Conservation (phyloP, 805 yeast genomes). For the Metschnikowia koreensis region DNA sequence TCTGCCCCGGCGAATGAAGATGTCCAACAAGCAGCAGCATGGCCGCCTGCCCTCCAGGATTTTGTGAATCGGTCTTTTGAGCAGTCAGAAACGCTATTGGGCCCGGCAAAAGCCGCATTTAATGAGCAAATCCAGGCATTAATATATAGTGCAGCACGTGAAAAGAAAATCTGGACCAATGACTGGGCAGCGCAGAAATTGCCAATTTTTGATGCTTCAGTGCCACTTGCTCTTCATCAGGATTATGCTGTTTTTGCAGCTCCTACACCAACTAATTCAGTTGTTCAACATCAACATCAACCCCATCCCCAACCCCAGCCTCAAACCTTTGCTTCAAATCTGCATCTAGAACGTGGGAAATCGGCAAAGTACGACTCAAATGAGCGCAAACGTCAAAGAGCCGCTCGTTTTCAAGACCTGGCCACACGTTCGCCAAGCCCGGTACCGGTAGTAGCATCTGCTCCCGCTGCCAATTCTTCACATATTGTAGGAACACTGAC, state of each 20-base stretch:
- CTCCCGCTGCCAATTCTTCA: conserved; percentile 13
- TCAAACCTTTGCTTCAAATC: too few species aligned
- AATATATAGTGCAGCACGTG: conserved; percentile 47
- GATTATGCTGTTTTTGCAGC: conserved; percentile 1
- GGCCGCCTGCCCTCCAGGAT: conserved; percentile 56
- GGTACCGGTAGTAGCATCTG: not conserved
- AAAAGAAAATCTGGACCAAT: conserved; percentile 44
- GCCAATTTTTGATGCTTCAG: conserved; percentile 39
- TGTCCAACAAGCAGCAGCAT: conserved; percentile 20
- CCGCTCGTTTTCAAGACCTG: conserved; percentile 43
- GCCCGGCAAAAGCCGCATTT: conserved; percentile 36
- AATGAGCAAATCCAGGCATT: conserved; percentile 50
- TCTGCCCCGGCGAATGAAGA: not conserved
- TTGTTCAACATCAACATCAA: not conserved
- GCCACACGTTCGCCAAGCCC: not conserved
- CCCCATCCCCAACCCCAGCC: not conserved
- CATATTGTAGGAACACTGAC: conserved; percentile 61
- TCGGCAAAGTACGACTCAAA: conserved; percentile 23
- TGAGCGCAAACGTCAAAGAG: conserved; percentile 42
- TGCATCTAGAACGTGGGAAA: too few species aligned
- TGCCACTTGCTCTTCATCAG: conserved; percentile 10
- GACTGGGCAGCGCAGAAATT: conserved; percentile 54
- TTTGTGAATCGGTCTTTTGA: conserved; percentile 51
- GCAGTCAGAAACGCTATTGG: conserved; percentile 33
- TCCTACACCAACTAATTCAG: not conserved